These are phyloP conservation scores for Calonectria crousiana DNA, from an alignment of 2,329 filamentous ascomycete species.

Conservation along the genomic window DNA sequence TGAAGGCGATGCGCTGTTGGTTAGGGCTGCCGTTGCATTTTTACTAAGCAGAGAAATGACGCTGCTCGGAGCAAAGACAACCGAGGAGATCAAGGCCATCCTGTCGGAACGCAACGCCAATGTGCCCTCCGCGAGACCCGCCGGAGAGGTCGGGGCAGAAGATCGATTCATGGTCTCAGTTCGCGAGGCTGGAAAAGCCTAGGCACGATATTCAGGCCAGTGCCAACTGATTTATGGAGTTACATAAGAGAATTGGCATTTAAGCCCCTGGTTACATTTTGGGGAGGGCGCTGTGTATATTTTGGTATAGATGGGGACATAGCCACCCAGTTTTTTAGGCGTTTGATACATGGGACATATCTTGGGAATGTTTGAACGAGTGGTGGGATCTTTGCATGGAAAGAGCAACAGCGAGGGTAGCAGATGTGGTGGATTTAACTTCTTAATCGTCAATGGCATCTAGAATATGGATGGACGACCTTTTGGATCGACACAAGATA, in stretches of 20 bases:
- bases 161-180: constrained; percentile 55
- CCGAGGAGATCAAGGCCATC: constrained; percentile 58
- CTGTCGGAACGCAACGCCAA: constrained; percentile 47
- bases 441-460: constrained; percentile 28
- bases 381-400: constrained; percentile 25
- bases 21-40: constrained; percentile 78
- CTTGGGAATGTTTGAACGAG: constrained; percentile 24
- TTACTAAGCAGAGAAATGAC: constrained; percentile 67
- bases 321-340: constrained; percentile 36
- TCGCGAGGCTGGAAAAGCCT: constrained; percentile 51
- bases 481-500: constrained; percentile 33
- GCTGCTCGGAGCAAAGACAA: constrained; percentile 60
- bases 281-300: constrained; percentile 36
- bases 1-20: constrained; percentile 79
- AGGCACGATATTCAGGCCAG: constrained; percentile 27
- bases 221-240: constrained; percentile 21
- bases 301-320: constrained; percentile 44
- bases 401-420: constrained; percentile 14
- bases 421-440: constrained; percentile 29
- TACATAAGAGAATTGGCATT: constrained; percentile 23
- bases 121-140: constrained; percentile 48
- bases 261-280: constrained; percentile 1
- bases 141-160: constrained; percentile 60
- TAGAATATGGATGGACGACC: constrained; percentile 31
- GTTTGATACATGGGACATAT: constrained; percentile 38